phyloP scores from a whole-genome alignment of 805 yeast genomes.

The Lipomyces starkeyi region DNA sequence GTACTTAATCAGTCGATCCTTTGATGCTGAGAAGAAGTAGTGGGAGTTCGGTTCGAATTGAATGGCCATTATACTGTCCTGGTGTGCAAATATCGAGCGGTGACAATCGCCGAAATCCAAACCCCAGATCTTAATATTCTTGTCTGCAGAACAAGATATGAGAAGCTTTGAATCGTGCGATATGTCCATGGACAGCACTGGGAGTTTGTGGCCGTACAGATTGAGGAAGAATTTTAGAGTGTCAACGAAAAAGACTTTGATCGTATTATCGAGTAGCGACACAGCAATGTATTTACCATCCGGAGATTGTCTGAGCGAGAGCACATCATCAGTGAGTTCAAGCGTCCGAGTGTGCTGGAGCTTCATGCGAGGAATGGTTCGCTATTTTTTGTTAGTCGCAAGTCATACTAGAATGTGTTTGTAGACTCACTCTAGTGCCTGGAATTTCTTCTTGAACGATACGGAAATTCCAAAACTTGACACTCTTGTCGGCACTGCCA shows the following conservation, averaged over 20 bases:
- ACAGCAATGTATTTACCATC: conserved; percentile 79
- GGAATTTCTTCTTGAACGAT: conserved; percentile 69
- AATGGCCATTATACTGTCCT: conserved; percentile 91
- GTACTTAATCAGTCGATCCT: conserved; percentile 87
- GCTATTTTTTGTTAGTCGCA: conserved; percentile 31
- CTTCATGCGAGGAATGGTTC: conserved; percentile 58
- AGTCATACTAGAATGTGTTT: background rate
- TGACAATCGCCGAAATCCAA: conserved; percentile 99
- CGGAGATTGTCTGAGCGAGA: conserved; percentile 79
- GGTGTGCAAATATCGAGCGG: conserved; percentile 94
- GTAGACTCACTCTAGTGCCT: conserved; percentile 55
- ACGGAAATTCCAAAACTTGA: conserved; percentile 87
- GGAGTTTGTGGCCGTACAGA: conserved; percentile 94
- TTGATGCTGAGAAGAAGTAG: conserved; percentile 86
- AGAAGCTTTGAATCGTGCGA: conserved; percentile 86
- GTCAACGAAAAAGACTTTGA: conserved; percentile 88
- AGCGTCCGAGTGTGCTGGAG: conserved; percentile 78
- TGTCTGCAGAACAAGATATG: conserved; percentile 94
- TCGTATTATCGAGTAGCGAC: conserved; percentile 90
- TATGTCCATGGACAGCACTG: conserved; percentile 90
- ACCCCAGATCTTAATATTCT: conserved; percentile 98
- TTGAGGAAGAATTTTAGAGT: conserved; percentile 85
- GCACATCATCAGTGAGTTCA: conserved; percentile 84
- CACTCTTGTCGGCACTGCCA: conserved; percentile 91
- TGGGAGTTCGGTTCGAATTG: conserved; percentile 84